These are phyloP conservation scores for Neurospora sp. DNA, from an alignment of 495 filamentous ascomycete species.

Conservation along the genomic window DNA sequence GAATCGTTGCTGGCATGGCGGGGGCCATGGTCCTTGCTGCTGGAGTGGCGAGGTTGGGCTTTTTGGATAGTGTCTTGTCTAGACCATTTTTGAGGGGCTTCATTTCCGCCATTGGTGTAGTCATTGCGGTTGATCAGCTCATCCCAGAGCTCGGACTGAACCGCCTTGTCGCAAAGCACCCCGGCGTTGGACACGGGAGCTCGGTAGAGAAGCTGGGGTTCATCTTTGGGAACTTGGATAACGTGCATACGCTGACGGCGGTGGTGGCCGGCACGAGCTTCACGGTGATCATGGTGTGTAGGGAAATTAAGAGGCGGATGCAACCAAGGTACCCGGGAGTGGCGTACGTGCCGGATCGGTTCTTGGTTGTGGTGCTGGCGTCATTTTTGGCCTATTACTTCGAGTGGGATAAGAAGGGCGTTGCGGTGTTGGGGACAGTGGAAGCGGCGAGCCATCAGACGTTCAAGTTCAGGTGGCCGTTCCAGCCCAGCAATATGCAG, in stretches of 20 bases:
- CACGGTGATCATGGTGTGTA: slow-evolving; percentile 74
- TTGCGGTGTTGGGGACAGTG: slow-evolving; percentile 74
- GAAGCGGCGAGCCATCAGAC: slow-evolving; percentile 53
- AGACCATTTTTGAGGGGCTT: slow-evolving; percentile 89
- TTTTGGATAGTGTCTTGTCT: slow-evolving; percentile 88
- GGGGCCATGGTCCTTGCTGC: slow-evolving; percentile 79
- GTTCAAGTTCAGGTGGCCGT: slow-evolving; percentile 81
- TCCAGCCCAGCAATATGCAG: slow-evolving; percentile 60
- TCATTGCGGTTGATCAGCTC: slow-evolving; percentile 91
- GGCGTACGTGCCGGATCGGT: slow-evolving; percentile 86
- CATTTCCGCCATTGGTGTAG: slow-evolving; percentile 90
- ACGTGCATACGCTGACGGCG: slow-evolving; percentile 63
- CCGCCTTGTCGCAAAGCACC: slow-evolving; percentile 43
- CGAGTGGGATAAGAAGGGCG: slow-evolving; percentile 68
- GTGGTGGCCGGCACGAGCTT: slow-evolving; percentile 72
- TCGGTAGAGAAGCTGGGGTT: slow-evolving; percentile 78
- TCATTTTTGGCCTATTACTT: slow-evolving; percentile 71
- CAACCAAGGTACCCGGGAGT: slow-evolving; percentile 72
- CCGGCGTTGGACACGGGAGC: slow-evolving; percentile 64
- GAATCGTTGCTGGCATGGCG: slow-evolving; percentile 78
- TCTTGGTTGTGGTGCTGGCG: slow-evolving; percentile 79
- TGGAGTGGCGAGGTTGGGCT: slow-evolving; percentile 77
- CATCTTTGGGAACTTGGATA: slow-evolving; percentile 51
- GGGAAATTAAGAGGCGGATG: slow-evolving; percentile 69
- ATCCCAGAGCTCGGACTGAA: slow-evolving; percentile 80